A percentile compares a stretch with the other conserved stretches of the same genome.
phyloP scores from a whole-genome alignment of 1,284 basidiomycete genomes.

The Schizophyllum commune region DNA sequence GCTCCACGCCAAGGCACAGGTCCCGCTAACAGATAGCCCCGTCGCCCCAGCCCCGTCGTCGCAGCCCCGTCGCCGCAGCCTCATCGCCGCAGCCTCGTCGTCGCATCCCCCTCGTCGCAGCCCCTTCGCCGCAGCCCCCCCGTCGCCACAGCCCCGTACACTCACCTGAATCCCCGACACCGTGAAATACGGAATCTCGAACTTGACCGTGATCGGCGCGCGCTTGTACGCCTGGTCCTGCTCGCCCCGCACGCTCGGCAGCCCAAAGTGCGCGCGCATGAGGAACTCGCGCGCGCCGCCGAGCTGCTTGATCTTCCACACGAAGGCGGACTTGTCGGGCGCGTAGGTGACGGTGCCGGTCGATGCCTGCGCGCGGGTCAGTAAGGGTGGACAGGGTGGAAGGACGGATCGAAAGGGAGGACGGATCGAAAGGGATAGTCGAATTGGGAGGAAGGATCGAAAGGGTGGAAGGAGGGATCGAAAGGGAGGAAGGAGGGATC shows the following conservation, averaged over 20 bases:
- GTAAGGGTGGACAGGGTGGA: neutral
- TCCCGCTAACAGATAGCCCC: no score
- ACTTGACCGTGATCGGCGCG: conserved; percentile 93
- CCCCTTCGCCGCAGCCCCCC: no score
- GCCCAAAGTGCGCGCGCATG: conserved; percentile 93
- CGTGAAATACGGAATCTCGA: conserved; percentile 98
- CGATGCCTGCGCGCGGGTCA: conserved; percentile 49
- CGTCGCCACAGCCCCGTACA: no score
- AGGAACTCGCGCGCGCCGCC: conserved; percentile 91
- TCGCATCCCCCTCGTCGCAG: no score
- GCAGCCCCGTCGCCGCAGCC: no score
- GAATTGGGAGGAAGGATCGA: no score
- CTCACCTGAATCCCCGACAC: conserved; percentile 95
- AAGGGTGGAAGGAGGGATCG: no score
- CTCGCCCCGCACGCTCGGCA: conserved; percentile 81
- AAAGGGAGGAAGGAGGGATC: no score
- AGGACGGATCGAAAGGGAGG: neutral
- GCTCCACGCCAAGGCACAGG: no score
- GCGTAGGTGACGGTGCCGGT: conserved; percentile 92
- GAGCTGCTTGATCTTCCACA: conserved; percentile 97
- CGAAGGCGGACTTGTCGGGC: conserved; percentile 92
- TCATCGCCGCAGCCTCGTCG: no score
- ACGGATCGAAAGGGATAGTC: neutral
- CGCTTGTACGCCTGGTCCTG: conserved; percentile 79
- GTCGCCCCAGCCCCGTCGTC: no score